A percentile compares a stretch with the other conserved stretches of the same genome.
These are phyloP conservation scores for Suhomyces coccinellae DNA, from an alignment of 1,139 yeast species.

Conservation along the genomic window DNA sequence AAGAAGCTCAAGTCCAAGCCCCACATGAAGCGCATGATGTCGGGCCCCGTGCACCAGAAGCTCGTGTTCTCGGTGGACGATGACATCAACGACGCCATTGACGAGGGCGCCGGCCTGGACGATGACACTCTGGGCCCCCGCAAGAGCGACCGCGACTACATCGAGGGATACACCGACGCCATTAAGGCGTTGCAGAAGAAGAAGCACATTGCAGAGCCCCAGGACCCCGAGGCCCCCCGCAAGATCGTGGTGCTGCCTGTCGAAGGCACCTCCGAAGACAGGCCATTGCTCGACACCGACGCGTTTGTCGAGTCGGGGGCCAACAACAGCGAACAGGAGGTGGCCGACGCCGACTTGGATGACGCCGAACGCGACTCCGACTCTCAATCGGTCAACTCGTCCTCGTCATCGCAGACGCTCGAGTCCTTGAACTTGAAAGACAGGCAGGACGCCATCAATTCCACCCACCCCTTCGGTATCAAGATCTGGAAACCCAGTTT, in stretches of 20 bases:
- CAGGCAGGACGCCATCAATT: conserved; percentile 93
- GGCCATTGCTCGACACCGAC: neutral
- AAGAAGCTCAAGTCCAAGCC: conserved; percentile 25
- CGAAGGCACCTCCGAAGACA: neutral
- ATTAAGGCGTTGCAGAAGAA: conserved; percentile 43
- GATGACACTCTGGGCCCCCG: conserved; percentile 25
- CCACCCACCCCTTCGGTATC: conserved; percentile 97
- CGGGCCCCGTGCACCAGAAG: conserved; percentile 26
- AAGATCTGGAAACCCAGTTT: conserved; percentile 98
- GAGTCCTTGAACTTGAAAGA: conserved; percentile 90
- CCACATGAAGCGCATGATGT: conserved; percentile 25
- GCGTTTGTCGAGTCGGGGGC: neutral
- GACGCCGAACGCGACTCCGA: conserved; percentile 30
- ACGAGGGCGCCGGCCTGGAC: conserved; percentile 41
- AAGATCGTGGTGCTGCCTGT: neutral
- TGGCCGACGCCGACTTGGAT: conserved; percentile 15
- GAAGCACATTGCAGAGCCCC: conserved; percentile 13
- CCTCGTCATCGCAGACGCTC: conserved; percentile 54
- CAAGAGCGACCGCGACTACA: conserved; percentile 54
- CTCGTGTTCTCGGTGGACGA: conserved; percentile 73
- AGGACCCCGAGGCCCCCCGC: neutral
- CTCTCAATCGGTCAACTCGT: conserved; percentile 30
- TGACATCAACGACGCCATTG: conserved; percentile 46
- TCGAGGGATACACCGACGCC: conserved; percentile 75
- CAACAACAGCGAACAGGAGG: conserved; percentile 4